Base-by-base conservation (phyloP, 1,284 basidiomycete genomes). In the Moniliella sp. region DNA sequence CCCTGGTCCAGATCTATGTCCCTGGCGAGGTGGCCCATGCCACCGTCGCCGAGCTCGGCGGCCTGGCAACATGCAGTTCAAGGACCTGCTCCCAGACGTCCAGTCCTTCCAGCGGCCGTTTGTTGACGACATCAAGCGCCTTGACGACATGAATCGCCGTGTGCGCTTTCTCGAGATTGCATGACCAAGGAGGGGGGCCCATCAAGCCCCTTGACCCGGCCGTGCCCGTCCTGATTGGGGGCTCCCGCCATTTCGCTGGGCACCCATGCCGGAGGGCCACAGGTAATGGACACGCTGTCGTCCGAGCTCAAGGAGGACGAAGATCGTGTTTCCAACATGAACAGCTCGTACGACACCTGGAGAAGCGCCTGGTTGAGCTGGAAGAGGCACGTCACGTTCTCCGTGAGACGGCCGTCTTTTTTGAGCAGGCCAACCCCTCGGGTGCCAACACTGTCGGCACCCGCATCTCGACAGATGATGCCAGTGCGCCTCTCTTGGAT, bases 31-130 rank as follows among this genome's bases (percentile, higher is more conserved):
- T 91, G 35, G 83, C 86, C 15, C 91, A 97, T 63, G 81, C 91
- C 56, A 81, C 88, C 31, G 80, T 94, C 39, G 75, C 78, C 41
- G 83, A 91, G 61, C 74, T 99, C 12, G 88, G 82, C 45, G 82
- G 64, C 73, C 94, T 32, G 83, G 86, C 34, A 74, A 88, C 62
- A 78, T 97, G 18, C 83, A 97, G 63, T 93, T 97, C 67, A 93
- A 88, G 67, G 88, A 99, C 65, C 81, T 88, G 45, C n/a, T n/a
- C n/a, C n/a, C n/a, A n/a, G n/a, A n/a, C n/a, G n/a, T 94, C 45
- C 93, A 88, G 60, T 78, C 88, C 14, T 99, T 97, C 67, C 91
- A 99, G 69, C 81, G 91, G 43, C 84, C 88, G 4, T 99, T 88
- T 61, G 83, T 93, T 39, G 78, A 78, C 28, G 86, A 93, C 61